Conservation (phyloP, 208 protist species). For the Borovskyia barvae region DNA sequence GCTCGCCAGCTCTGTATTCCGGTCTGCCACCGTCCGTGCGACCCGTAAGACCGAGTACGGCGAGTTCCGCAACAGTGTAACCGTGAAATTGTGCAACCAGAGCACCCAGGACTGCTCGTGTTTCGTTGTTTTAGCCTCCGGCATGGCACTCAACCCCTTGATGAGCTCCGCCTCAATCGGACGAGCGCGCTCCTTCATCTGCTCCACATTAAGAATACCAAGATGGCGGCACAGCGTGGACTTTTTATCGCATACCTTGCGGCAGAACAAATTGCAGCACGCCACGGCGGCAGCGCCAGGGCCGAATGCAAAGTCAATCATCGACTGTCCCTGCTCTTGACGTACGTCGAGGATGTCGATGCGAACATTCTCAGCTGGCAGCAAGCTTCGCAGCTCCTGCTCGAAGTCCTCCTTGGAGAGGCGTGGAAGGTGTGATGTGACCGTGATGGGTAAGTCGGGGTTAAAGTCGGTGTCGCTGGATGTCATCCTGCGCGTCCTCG, state of each 20-base stretch:
- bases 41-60: constrained; percentile 75
- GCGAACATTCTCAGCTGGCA: constrained; percentile 40
- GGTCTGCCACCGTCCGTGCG: constrained; percentile 44
- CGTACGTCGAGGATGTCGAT: constrained; percentile 63
- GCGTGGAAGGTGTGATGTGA: constrained; percentile 73
- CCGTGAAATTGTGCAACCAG: constrained; percentile 82
- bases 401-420: constrained; percentile 78
- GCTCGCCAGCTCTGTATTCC: constrained; percentile 72
- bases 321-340: constrained; percentile 66
- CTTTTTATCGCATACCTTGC: constrained; percentile 75
- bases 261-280: constrained; percentile 74
- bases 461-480: constrained; percentile 49
- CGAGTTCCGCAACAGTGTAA: constrained; percentile 73
- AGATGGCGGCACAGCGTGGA: constrained; percentile 81
- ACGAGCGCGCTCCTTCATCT: constrained; percentile 42
- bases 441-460: constrained; percentile 60
- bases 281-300: constrained; percentile 39
- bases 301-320: constrained; percentile 74
- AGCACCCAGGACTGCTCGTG: constrained; percentile 90
- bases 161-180: constrained; percentile 52
- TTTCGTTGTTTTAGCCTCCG: constrained; percentile 73
- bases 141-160: constrained; percentile 58
- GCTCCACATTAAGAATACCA: constrained; percentile 80
- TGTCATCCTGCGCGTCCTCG: constrained; percentile 41
- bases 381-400: constrained; percentile 61